phyloP scores from a whole-genome alignment of 108 stramenopile genomes.

The Bacterosira constricta region DNA sequence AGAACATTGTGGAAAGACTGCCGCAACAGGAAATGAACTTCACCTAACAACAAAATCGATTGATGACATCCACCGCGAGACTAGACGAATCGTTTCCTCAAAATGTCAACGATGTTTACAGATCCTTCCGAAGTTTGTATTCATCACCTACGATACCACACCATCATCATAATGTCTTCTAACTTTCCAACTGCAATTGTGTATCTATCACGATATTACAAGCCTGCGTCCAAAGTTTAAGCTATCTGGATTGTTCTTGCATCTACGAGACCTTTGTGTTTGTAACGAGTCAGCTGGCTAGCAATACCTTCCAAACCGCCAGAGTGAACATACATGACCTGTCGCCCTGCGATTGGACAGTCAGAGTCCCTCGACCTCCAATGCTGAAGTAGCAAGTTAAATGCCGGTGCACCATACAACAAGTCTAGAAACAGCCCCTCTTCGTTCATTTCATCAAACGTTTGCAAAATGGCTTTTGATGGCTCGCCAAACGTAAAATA shows the following conservation, averaged over 20 bases:
- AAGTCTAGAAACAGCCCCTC: constrained; percentile 69
- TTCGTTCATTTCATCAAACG: constrained; percentile 72
- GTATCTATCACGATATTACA: too few species aligned
- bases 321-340: constrained; percentile 89
- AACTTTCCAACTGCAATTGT: too few species aligned
- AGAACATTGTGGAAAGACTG: too few species aligned
- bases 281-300: constrained; percentile 87
- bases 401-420: constrained; percentile 83
- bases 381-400: constrained; percentile 73
- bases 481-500: constrained; percentile 83
- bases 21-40: too few species aligned
- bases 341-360: constrained; percentile 59
- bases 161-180: too few species aligned
- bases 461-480: constrained; percentile 53
- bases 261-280: constrained; percentile 80
- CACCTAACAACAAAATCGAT: too few species aligned
- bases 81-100: too few species aligned
- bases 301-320: constrained; percentile 91
- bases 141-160: too few species aligned
- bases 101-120: too few species aligned
- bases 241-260: constrained; percentile 20
- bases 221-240: background rate
- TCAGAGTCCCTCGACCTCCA: constrained; percentile 48
- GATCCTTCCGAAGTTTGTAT: too few species aligned
- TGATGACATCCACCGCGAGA: too few species aligned